Evolutionary conservation across 2,329 filamentous ascomycete genomes (phyloP), one percentile per base, ranked within the genome.

Genomic region (Neofusicoccum cordaticola): DNA sequence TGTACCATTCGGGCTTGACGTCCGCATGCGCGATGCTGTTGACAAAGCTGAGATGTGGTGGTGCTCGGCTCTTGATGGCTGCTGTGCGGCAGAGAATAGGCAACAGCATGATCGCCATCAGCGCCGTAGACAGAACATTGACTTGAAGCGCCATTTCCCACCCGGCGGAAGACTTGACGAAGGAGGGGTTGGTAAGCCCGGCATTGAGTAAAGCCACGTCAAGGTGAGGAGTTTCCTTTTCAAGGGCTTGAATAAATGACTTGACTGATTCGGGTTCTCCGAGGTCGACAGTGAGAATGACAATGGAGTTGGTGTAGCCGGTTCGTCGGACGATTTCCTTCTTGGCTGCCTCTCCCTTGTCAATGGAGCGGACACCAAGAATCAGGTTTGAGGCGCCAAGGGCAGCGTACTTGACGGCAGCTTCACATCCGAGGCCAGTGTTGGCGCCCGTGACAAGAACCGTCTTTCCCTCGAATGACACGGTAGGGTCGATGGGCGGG

Each of bases 401-500:
- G 0, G 71, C 68, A 0, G 78, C 75, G 48, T 81, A 75, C 66
- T 83, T 80, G 1, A 73, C 71, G 1, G 78, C 77, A 8, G 81
- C 78, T 70, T 83, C 80, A 45, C 77, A 74, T 12, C 82, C 82
- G 0, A 84, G 74, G 2, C 81, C 82, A 3, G 74, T 71, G 60
- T 83, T 84, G 2, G 80, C 75, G 47, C 82, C 82, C 0, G 82
- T 84, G 1, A 83, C 75, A 45, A 84, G 75, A 63, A 80, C 71
- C 0, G 79, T 80, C 62, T 80, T 74, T 22, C 75, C 77, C 0
- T 52, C 61, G 12, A 71, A 74, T 4, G 69, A 69, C 22, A 56
- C 63, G 13, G 67, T 67, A 50, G 79, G 71, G 51, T 47, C 42
- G 39, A 17, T 4, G 4, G 56, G 56, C 19, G 56, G 56, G 17